Evolutionary conservation across 768 basidiomycete species (phyloP).

Genomic region (Tulasnella sp.): DNA sequence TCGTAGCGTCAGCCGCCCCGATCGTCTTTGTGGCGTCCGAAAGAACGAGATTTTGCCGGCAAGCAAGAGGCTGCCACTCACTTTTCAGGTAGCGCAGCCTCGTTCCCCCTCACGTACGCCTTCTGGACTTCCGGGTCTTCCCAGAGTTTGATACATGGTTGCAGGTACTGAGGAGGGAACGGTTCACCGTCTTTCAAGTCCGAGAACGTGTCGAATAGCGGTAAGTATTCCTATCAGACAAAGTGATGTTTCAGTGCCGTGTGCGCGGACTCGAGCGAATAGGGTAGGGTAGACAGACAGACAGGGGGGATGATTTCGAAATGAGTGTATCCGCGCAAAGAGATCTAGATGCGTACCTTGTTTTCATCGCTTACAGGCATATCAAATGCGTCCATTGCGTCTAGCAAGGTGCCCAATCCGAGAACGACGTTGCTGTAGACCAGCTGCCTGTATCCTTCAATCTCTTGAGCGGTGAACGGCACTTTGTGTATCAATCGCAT

Average conservation of each 20-base stretch:
- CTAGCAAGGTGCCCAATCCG: constrained; percentile 71
- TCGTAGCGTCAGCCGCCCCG: background rate
- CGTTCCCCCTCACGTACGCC: constrained; percentile 75
- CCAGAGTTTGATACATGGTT: constrained; percentile 66
- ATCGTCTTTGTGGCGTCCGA: background rate
- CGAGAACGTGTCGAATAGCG: constrained; percentile 50
- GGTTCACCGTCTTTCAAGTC: constrained; percentile 73
- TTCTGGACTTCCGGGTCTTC: constrained; percentile 58
- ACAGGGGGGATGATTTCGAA: background rate
- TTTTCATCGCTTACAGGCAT: constrained; percentile 59
- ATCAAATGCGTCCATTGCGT: constrained; percentile 83
- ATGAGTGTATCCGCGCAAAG: background rate
- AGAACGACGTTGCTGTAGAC: constrained; percentile 86
- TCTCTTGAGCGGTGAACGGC: constrained; percentile 69
- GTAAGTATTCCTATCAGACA: constrained; percentile 33
- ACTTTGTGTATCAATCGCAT: constrained; percentile 92
- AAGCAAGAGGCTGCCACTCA: constrained; percentile 27
- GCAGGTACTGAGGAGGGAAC: constrained; percentile 57
- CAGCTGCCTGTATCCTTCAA: constrained; percentile 82
- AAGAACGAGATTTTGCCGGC: background rate
- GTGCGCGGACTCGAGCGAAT: background rate
- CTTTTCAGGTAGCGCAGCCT: constrained; percentile 88
- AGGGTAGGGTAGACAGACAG: background rate
- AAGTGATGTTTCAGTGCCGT: background rate
- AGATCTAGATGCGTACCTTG: constrained; percentile 19